Conservation (phyloP, 2,329 filamentous ascomycete genomes). For the Cercospora berteroae region DNA sequence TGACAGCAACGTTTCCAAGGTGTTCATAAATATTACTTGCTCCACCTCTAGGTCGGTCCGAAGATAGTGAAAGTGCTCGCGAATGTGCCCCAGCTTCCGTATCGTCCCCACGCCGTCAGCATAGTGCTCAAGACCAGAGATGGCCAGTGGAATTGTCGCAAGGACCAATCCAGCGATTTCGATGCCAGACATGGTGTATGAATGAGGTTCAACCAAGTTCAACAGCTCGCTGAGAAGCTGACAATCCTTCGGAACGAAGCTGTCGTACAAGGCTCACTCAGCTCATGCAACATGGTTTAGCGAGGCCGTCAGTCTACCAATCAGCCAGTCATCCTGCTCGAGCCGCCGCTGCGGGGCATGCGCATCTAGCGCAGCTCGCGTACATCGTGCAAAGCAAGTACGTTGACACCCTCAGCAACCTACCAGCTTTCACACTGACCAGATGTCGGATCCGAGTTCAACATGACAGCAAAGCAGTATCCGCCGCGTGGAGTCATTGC, state of each 20-base stretch:
- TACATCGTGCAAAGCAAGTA: neutral
- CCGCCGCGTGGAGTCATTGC: neutral
- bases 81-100: neutral
- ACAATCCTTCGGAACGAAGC: neutral
- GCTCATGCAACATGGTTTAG: neutral
- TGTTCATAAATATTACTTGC: neutral
- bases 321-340: neutral
- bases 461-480: neutral
- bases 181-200: conserved; percentile 31
- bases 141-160: conserved; percentile 34
- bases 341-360: conserved; percentile 29
- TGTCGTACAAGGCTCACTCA: neutral
- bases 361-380: neutral
- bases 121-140: conserved; percentile 37
- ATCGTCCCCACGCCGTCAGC: conserved; percentile 35
- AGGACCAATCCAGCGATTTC: conserved; percentile 37
- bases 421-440: neutral
- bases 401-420: neutral
- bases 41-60: neutral
- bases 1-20: neutral
- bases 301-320: neutral
- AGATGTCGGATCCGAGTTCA: neutral
- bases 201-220: conserved; percentile 1
- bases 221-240: neutral
- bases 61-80: neutral